Conservation (phyloP, 192 early-diverging fungal genomes). For the Coemansia sp. region DNA sequence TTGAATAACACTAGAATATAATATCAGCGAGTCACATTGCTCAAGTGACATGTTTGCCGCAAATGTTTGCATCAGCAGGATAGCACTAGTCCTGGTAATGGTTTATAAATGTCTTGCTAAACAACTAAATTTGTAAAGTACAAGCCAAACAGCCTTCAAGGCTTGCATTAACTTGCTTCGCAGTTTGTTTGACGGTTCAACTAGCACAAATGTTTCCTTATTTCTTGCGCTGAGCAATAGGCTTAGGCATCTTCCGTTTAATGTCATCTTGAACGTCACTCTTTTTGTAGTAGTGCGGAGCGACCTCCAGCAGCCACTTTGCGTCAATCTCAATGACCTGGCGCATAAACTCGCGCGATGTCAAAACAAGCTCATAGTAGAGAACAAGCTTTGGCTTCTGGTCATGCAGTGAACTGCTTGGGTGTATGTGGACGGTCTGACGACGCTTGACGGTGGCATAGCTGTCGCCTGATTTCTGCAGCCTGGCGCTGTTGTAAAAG, state of each 20-base stretch:
- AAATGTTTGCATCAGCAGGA: too few species aligned
- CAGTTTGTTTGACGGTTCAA: too few species aligned
- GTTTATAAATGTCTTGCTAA: too few species aligned
- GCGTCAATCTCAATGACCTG: slow-evolving; percentile 89
- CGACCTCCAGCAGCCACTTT: slow-evolving; percentile 74
- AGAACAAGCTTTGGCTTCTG: slow-evolving; percentile 82
- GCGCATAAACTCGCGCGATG: slow-evolving; percentile 93
- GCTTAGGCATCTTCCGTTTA: slow-evolving; percentile 49
- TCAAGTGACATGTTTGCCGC: too few species aligned
- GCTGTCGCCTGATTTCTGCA: slow-evolving; percentile 83
- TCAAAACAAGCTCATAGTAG: slow-evolving; percentile 92
- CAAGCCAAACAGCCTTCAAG: too few species aligned
- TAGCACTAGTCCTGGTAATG: too few species aligned
- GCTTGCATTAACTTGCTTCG: too few species aligned
- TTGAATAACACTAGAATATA: too few species aligned
- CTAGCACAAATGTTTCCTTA: not conserved
- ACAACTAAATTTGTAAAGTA: too few species aligned
- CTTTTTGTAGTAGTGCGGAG: slow-evolving; percentile 92
- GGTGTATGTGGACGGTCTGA: slow-evolving; percentile 91
- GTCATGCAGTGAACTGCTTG: slow-evolving; percentile 76
- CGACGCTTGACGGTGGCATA: slow-evolving; percentile 90
- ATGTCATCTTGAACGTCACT: slow-evolving; percentile 61
- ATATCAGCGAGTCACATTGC: too few species aligned
- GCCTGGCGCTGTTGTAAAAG: slow-evolving; percentile 88
- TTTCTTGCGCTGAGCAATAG: not conserved